Percentiles rank a stretch among this genome's conserved stretches.
Evolutionary conservation across 2,329 filamentous ascomycete species (phyloP).

Genomic region (Exophiala mesophila): DNA sequence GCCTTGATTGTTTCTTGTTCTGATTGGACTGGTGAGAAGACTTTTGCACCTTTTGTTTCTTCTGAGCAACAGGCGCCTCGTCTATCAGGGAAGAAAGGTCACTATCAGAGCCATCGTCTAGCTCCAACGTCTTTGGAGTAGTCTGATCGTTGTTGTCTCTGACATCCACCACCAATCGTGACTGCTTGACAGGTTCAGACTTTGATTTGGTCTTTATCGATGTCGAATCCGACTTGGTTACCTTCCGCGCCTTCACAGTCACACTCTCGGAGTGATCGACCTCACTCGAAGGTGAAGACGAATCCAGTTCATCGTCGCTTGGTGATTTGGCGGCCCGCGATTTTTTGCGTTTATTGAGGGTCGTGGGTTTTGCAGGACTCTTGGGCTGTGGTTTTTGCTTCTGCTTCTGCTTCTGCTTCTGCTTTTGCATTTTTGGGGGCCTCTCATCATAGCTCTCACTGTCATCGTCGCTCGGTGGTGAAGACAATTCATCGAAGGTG

Average conservation of each 20-base stretch:
- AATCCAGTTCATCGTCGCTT: slow-evolving; percentile 7
- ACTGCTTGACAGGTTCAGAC: neutral
- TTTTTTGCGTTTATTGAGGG: no score
- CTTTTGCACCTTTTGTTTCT: slow-evolving; percentile 41
- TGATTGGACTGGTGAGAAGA: slow-evolving; percentile 23
- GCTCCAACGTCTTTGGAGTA: no score
- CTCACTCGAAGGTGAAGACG: neutral
- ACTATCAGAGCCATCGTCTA: slow-evolving; percentile 50
- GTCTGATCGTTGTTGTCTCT: no score
- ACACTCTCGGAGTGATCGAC: neutral
- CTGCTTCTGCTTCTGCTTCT: slow-evolving; percentile 12
- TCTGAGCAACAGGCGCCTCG: slow-evolving; percentile 59
- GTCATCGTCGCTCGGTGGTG: slow-evolving; percentile 12
- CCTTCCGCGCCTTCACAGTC: slow-evolving; percentile 9
- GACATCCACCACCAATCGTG: no score
- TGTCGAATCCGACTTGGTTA: neutral
- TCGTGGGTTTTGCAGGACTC: no score
- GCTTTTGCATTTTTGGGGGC: slow-evolving; percentile 9
- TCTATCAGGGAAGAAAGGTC: slow-evolving; percentile 75
- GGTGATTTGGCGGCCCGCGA: slow-evolving; percentile 8
- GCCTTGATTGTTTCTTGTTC: slow-evolving; percentile 29
- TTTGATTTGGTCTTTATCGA: slow-evolving; percentile 1
- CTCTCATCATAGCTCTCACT: slow-evolving; percentile 12
- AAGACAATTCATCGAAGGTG: slow-evolving; percentile 21
- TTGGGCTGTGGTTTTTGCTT: neutral